These are phyloP conservation scores for Mallotus japonicus DNA, from an alignment of 441 rosid species.

Conservation along the genomic window DNA sequence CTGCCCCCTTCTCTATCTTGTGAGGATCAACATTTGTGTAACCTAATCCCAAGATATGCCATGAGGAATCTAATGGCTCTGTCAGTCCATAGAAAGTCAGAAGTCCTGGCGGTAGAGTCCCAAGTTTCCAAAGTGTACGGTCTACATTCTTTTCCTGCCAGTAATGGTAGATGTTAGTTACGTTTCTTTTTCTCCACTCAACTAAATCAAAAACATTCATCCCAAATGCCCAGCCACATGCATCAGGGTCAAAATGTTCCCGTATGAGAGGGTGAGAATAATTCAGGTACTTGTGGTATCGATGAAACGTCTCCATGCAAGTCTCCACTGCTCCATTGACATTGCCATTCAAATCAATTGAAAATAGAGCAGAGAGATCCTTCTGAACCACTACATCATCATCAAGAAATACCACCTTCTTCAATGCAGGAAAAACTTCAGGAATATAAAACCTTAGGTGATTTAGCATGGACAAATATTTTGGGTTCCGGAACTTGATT, in stretches of 20 bases:
- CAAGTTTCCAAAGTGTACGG: constrained; percentile 91
- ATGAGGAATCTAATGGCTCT: constrained; percentile 66
- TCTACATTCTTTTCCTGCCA: constrained; percentile 94
- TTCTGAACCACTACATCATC: constrained; percentile 90
- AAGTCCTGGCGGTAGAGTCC: constrained; percentile 92
- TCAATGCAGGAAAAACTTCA: constrained; percentile 74
- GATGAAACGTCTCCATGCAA: constrained; percentile 92
- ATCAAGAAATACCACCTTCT: constrained; percentile 82
- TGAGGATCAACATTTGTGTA: constrained; percentile 78
- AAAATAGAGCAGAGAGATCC: constrained; percentile 56
- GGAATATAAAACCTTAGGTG: constrained; percentile 88
- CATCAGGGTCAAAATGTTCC: constrained; percentile 86
- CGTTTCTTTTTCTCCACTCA: constrained; percentile 92
- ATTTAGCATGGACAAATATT: constrained; percentile 76
- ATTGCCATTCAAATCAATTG: constrained; percentile 53
- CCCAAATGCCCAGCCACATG: constrained; percentile 99
- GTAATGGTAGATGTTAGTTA: constrained; percentile 77
- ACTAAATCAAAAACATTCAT: constrained; percentile 91
- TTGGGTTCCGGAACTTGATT: constrained; percentile 85
- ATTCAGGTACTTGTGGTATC: constrained; percentile 59
- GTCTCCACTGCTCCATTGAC: constrained; percentile 99
- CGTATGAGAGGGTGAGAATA: constrained; percentile 74
- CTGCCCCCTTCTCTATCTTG: constrained; percentile 83
- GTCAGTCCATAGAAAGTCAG: constrained; percentile 86
- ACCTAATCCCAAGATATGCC: constrained; percentile 93